Percentiles rank a stretch among this genome's conserved stretches.
Evolutionary conservation across 371 early-diverging fungal genomes (phyloP).

Genomic region (Mucor velutinosus): DNA sequence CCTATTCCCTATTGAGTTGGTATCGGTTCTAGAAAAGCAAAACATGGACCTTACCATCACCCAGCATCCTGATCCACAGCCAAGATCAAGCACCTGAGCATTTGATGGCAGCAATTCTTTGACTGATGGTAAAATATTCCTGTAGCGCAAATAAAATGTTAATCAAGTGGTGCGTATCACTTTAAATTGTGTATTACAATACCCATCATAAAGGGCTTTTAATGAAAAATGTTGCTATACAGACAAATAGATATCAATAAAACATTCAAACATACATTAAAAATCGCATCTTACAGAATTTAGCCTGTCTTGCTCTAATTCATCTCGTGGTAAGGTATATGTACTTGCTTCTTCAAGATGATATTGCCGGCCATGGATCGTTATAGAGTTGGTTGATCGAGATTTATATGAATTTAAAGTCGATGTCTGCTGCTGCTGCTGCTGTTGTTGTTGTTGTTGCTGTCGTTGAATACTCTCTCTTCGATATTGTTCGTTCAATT

Average conservation of each 20-base stretch:
- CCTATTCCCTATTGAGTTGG: slow-evolving; percentile 23
- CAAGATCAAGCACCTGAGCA: slow-evolving; percentile 25
- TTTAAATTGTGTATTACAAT: neutral
- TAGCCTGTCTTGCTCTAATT: slow-evolving; percentile 52
- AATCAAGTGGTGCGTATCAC: neutral
- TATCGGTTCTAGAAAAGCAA: neutral
- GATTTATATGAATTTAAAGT: neutral
- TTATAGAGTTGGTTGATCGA: slow-evolving; percentile 25
- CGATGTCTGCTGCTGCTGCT: slow-evolving; percentile 5
- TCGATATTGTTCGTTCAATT: neutral
- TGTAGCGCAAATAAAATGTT: slow-evolving; percentile 9
- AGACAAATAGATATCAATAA: neutral
- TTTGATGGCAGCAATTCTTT: slow-evolving; percentile 1
- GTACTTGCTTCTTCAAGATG: slow-evolving; percentile 35
- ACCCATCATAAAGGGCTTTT: slow-evolving; percentile 22
- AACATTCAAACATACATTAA: neutral
- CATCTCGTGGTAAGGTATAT: slow-evolving; percentile 51
- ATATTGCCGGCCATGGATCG: slow-evolving; percentile 46
- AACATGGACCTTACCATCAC: slow-evolving; percentile 19
- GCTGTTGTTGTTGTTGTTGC: slow-evolving; percentile 15
- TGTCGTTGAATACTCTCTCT: slow-evolving; percentile 9
- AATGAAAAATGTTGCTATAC: slow-evolving; percentile 30
- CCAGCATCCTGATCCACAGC: slow-evolving; percentile 36
- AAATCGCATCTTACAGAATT: slow-evolving; percentile 34
- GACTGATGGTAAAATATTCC: slow-evolving; percentile 32